Base-by-base conservation (phyloP, 139 green algal species). In the Chlamydomonas sp. region DNA sequence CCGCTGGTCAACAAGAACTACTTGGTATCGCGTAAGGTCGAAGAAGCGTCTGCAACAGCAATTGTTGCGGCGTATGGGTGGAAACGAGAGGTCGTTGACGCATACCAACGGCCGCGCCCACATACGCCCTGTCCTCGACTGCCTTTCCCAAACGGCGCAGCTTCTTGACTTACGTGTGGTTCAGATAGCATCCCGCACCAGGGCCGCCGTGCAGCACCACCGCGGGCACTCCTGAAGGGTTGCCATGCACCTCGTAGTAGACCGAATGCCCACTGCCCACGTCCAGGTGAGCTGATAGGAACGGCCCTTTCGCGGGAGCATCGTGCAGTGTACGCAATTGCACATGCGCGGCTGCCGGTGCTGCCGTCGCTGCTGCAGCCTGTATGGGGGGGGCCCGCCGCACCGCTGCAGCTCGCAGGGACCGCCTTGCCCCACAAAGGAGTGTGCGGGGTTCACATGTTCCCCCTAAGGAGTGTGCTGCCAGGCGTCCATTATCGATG, bases 1-100 rank as follows among this genome's bases (percentile, higher is more conserved):
- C 0, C 95, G 85, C 84, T 97, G 95, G 85, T 97, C 95, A 3
- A 96, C 63, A 9, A 97, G 89, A 15, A 97, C 89, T 4, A 97
- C 92, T 8, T 87, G 80, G 75, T 92, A 97, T 18, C 89, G 77
- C 12, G 69, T 2, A 9, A 91, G 91, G 79, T 97, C 93, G 83
- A 97, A 97, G 87, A 97, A 96, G 2, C 89, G 90, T 5, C 90
- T 95, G 91, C n/a, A 67, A n/a, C 3, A 9, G n/a, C 31, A 66
- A 58, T 31, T 31, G 6, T 15, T 61, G 67, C 49, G 74, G 78
- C 82, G 20, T 7, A 59, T 3, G 60, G 14, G 57, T 66, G 49
- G 58, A 66, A 3, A 79, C 5, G 64, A 87, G 8, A 4, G 14
- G 61, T 83, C 66, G 3, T 63, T 2, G 20, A 80, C 5, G 80